A percentile compares a stretch with the other conserved stretches of the same genome.
These are phyloP conservation scores for Diaporthe amygdali DNA, from an alignment of 2,329 filamentous ascomycete species.

Conservation along the genomic window DNA sequence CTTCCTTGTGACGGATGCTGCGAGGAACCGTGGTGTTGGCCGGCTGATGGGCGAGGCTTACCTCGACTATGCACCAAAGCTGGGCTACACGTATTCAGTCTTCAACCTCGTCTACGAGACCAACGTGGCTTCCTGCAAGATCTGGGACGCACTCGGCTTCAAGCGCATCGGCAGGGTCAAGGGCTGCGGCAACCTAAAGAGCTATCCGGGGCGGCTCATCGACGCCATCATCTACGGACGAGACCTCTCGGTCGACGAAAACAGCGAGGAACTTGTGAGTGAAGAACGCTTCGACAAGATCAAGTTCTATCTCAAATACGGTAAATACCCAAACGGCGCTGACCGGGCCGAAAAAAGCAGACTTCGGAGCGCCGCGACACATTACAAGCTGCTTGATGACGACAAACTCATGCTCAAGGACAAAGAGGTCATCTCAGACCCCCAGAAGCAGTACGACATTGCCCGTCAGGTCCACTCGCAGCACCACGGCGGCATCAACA, in stretches of 20 bases:
- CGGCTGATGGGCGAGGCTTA: slow-evolving; percentile 79
- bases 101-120: slow-evolving; percentile 96
- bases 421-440: slow-evolving; percentile 94
- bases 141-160: slow-evolving; percentile 92
- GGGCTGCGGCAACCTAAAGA: slow-evolving; percentile 71
- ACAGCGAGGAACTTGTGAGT: slow-evolving; percentile 80
- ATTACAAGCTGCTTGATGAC: slow-evolving; percentile 82
- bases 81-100: slow-evolving; percentile 88
- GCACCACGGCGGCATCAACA: slow-evolving; percentile 94
- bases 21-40: slow-evolving; percentile 76
- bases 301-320: slow-evolving; percentile 93
- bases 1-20: slow-evolving; percentile 76
- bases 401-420: slow-evolving; percentile 96
- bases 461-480: slow-evolving; percentile 75
- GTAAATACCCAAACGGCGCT: slow-evolving; percentile 90
- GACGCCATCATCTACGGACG: slow-evolving; percentile 82
- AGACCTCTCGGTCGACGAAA: slow-evolving; percentile 62
- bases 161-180: slow-evolving; percentile 88
- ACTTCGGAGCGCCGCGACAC: slow-evolving; percentile 88
- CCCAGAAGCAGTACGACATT: slow-evolving; percentile 88
- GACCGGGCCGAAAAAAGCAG: slow-evolving; percentile 96
- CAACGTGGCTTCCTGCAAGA: slow-evolving; percentile 86
- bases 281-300: slow-evolving; percentile 99
- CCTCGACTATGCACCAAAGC: slow-evolving; percentile 79
- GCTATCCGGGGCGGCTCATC: slow-evolving; percentile 70